These are phyloP conservation scores for Saccharata proteae DNA, from an alignment of 2,329 filamentous ascomycete genomes.

Conservation along the genomic window DNA sequence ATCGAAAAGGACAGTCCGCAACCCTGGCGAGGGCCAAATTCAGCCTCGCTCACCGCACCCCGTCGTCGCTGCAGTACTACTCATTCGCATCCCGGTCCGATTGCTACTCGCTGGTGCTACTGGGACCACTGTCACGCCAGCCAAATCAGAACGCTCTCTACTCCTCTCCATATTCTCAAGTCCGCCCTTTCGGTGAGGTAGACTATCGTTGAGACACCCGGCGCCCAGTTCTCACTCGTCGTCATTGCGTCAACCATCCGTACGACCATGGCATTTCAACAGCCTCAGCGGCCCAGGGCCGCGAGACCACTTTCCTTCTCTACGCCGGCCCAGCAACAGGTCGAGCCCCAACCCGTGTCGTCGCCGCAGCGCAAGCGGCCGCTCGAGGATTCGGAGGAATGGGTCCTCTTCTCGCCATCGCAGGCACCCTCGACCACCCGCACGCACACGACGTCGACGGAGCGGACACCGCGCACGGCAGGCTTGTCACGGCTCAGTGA, in stretches of 20 bases:
- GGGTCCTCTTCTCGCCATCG: slow-evolving; percentile 77
- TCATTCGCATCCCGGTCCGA: no score
- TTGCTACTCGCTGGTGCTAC: no score
- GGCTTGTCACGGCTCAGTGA: slow-evolving; percentile 67
- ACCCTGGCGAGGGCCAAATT: no score
- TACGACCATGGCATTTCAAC: slow-evolving; percentile 29
- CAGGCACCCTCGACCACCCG: slow-evolving; percentile 53
- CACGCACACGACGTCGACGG: slow-evolving; percentile 54
- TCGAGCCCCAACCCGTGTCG: slow-evolving; percentile 10
- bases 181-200: no score
- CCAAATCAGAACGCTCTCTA: no score
- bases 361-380: slow-evolving; percentile 31
- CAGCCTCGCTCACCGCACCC: no score
- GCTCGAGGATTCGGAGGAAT: slow-evolving; percentile 72
- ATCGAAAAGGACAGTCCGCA: no score
- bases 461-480: slow-evolving; percentile 50
- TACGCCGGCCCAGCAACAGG: slow-evolving; percentile 11
- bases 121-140: no score
- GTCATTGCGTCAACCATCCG: no score
- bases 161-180: no score
- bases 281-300: slow-evolving; percentile 24
- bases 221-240: not conserved
- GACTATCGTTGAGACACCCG: no score
- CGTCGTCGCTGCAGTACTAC: no score
- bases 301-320: slow-evolving; percentile 24